phyloP scores from a whole-genome alignment of 2,329 filamentous ascomycete species.

The Phialocephala sp. region DNA sequence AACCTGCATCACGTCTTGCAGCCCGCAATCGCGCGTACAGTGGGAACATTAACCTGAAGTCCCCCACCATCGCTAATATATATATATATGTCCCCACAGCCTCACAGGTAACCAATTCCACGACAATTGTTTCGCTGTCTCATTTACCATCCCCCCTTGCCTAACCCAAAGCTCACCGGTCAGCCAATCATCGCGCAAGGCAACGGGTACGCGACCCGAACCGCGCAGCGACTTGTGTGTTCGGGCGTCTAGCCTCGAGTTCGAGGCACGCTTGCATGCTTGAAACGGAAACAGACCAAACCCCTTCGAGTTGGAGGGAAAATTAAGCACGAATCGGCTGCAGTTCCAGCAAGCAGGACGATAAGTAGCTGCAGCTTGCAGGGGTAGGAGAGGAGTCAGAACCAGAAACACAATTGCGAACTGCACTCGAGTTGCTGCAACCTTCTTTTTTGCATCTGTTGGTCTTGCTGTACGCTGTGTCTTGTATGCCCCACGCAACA shows the following conservation, averaged over 20 bases:
- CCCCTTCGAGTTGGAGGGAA: neutral
- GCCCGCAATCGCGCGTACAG: neutral
- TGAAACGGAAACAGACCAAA: neutral
- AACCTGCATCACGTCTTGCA: neutral
- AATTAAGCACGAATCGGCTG: slow-evolving; percentile 23
- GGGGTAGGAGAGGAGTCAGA: slow-evolving; percentile 18
- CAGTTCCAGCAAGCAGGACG: slow-evolving; percentile 10
- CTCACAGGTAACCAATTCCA: slow-evolving; percentile 13
- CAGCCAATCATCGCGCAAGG: slow-evolving; percentile 24
- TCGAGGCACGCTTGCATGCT: slow-evolving; percentile 24
- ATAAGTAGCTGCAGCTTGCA: neutral
- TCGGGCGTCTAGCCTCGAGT: slow-evolving; percentile 17
- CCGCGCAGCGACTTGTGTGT: slow-evolving; percentile 13
- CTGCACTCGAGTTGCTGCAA: neutral
- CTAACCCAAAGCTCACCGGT: slow-evolving; percentile 15
- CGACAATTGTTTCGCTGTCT: neutral
- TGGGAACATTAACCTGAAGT: neutral
- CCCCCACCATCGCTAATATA: neutral
- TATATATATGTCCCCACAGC: slow-evolving; percentile 12
- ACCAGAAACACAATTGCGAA: slow-evolving; percentile 15
- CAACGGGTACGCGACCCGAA: slow-evolving; percentile 30
- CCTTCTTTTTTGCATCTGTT: neutral
- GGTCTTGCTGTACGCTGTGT: neutral
- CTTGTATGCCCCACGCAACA: slow-evolving; percentile 1
- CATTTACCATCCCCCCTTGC: slow-evolving; percentile 1